Percentiles rank a stretch among this genome's conserved stretches.
phyloP scores from a whole-genome alignment of 2,329 filamentous ascomycete genomes.

The Trichophyton simii region DNA sequence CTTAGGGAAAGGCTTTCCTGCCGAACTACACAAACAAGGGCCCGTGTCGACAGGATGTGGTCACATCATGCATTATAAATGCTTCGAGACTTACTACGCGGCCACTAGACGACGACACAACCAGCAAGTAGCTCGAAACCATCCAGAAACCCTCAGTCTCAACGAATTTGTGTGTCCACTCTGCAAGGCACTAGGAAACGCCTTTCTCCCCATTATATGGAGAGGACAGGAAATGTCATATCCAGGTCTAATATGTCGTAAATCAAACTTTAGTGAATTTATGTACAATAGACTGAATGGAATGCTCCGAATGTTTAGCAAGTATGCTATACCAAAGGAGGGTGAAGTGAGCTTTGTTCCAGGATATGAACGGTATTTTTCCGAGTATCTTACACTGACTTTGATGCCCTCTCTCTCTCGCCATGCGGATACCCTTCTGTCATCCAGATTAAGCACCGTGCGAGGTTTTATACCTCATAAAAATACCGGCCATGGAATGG shows the following conservation, averaged over 20 bases:
- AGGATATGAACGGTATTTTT: constrained; percentile 37
- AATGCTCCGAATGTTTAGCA: constrained; percentile 37
- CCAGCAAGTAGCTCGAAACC: constrained; percentile 86
- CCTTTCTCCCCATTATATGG: constrained; percentile 91
- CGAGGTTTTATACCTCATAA: background rate
- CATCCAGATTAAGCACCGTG: background rate
- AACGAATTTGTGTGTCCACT: constrained; percentile 94
- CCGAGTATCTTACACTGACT: constrained; percentile 39
- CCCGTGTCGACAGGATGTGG: constrained; percentile 85
- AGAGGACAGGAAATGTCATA: constrained; percentile 79
- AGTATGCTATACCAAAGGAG: constrained; percentile 32
- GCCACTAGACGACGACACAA: constrained; percentile 73
- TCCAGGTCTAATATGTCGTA: constrained; percentile 54
- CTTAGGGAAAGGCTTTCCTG: constrained; percentile 79
- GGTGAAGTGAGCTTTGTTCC: constrained; percentile 23
- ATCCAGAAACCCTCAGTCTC: constrained; percentile 65
- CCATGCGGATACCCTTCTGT: constrained; percentile 25
- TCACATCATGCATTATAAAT: constrained; percentile 96
- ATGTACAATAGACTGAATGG: constrained; percentile 47
- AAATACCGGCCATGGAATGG: background rate
- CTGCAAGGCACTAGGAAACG: constrained; percentile 91
- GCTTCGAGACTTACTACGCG: constrained; percentile 83
- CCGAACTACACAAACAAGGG: constrained; percentile 52
- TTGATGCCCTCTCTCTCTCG: constrained; percentile 40
- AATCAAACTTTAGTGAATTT: constrained; percentile 54